Base-by-base conservation (phyloP, 1,284 basidiomycete species). In the Paramarasmius palmivorus region DNA sequence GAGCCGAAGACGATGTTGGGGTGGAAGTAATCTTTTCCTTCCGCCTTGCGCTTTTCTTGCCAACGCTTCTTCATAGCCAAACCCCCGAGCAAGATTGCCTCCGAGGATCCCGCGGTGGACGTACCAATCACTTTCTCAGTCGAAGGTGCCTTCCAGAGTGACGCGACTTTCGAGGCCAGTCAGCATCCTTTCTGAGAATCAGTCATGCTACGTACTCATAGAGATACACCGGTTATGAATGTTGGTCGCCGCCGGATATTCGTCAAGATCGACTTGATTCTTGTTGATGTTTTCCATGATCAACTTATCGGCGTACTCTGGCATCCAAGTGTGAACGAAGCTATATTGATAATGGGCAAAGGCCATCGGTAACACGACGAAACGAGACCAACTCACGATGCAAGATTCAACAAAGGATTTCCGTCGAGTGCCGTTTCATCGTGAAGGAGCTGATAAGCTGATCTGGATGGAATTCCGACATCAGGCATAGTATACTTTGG, bases 41-140 rank as follows among this genome's bases (percentile, higher is more conserved):
- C 77, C 1, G 75, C 77, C 68, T 86, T 87, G 61, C 82, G 77
- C 52, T 72, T 73, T 42, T 82, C 82, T 69, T 91, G 88, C 88
- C 88, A 91, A 39, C 77, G 74, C 65, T 83, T 83, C 72, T 91
- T 91, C 71, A 90, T 77, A 1, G 88, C 85, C 2, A 91, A 72
- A 37, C 86, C 88, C 14, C 83, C 86, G 14, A 90, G 81, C 82
- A 88, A 84, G 69, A 91, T 88, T 2, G 86, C 86, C 66, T 90
- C 86, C 14, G 74, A 86, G 1, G 84, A 87, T 9, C 89, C 89
- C 9, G 87, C 86, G 9, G 87, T 90, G 2, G 88, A 85, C 0
- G 87, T 88, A 19, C 86, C 86, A 42, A 86, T 75, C 0, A 78
- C 82, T 47, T 81, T 78, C 35, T 68, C 66, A 9, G 70, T 73